A percentile compares a stretch with the other conserved stretches of the same genome.
These are phyloP conservation scores for Tetrahymena borealis DNA, from an alignment of 73 alveolate genomes.

Conservation along the genomic window DNA sequence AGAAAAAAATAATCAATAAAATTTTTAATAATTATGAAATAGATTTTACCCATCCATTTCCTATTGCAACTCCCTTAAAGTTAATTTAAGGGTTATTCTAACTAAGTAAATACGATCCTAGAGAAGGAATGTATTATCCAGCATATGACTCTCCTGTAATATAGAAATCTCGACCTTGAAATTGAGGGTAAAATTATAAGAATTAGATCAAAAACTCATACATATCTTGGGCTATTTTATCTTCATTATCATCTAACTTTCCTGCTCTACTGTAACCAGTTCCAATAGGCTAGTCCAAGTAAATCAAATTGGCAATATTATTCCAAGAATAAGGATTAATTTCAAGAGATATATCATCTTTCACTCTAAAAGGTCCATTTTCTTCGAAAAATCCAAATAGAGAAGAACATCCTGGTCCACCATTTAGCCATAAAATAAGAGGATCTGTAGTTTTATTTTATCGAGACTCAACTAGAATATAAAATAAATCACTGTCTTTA, in stretches of 20 bases:
- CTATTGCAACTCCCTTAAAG: constrained; percentile 66
- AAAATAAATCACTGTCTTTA: neutral
- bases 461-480: neutral
- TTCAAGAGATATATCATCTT: neutral
- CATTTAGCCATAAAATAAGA: constrained; percentile 82
- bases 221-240: constrained; percentile 59
- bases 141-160: constrained; percentile 92
- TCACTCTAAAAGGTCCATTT: constrained; percentile 71
- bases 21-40: neutral
- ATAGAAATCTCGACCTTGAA: constrained; percentile 58
- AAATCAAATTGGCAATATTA: constrained; percentile 70
- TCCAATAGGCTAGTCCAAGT: constrained; percentile 80
- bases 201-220: constrained; percentile 66
- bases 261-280: constrained; percentile 58
- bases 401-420: constrained; percentile 96
- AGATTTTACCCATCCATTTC: constrained; percentile 70
- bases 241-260: constrained; percentile 41
- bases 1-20: neutral
- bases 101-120: constrained; percentile 49
- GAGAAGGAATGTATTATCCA: constrained; percentile 82
- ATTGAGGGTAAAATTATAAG: constrained; percentile 60
- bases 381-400: constrained; percentile 65
- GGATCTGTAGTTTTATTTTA: neutral
- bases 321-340: constrained; percentile 25
- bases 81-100: constrained; percentile 51